Evolutionary conservation across 805 yeast genomes (phyloP).

Genomic region (Jamesozyma hellenica): DNA sequence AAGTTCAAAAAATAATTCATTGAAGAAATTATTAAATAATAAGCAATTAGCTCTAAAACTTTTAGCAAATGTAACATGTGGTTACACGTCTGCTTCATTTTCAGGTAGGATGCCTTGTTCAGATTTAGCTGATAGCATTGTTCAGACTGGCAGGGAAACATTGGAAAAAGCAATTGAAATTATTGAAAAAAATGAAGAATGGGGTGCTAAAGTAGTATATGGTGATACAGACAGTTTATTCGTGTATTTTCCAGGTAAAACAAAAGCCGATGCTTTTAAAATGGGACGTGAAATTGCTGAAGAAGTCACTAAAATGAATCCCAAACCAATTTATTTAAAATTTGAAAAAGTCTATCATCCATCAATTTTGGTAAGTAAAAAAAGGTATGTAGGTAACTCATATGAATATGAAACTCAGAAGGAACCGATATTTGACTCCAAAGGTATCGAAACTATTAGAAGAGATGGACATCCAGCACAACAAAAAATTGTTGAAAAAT

Average conservation of each 20-base stretch:
- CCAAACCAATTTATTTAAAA: slow-evolving; percentile 72
- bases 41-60: slow-evolving; percentile 81
- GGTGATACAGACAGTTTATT: slow-evolving; percentile 95
- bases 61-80: slow-evolving; percentile 92
- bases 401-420: slow-evolving; percentile 50
- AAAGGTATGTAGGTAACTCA: slow-evolving; percentile 82
- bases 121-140: slow-evolving; percentile 91
- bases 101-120: slow-evolving; percentile 97
- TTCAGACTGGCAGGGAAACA: slow-evolving; percentile 81
- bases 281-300: slow-evolving; percentile 65
- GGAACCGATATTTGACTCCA: slow-evolving; percentile 76
- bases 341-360: slow-evolving; percentile 93
- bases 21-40: slow-evolving; percentile 52
- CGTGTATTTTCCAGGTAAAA: slow-evolving; percentile 78
- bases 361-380: slow-evolving; percentile 70
- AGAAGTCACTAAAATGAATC: slow-evolving; percentile 53
- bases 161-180: slow-evolving; percentile 56
- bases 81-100: slow-evolving; percentile 88
- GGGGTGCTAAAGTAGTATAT: slow-evolving; percentile 90
- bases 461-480: slow-evolving; percentile 94
- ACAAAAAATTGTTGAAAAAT: slow-evolving; percentile 66
- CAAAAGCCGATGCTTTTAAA: slow-evolving; percentile 64
- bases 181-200: slow-evolving; percentile 48
- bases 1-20: slow-evolving; percentile 34
- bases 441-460: slow-evolving; percentile 90